Evolutionary conservation across 345 rosid species (phyloP), one percentile per base, ranked within the genome.

Genomic region (Citropsis articulata): DNA sequence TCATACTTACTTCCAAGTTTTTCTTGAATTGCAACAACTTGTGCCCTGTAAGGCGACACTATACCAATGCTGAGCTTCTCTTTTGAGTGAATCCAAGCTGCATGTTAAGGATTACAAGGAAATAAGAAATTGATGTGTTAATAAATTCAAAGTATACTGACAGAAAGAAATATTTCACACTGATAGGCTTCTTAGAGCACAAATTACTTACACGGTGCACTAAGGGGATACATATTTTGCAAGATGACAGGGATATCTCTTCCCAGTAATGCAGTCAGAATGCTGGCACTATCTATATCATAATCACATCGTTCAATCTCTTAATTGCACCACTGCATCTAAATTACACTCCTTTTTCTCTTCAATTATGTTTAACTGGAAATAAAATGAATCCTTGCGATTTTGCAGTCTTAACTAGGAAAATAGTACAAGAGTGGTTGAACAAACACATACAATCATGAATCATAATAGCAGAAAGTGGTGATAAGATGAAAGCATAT

Each of bases 31-130:
- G 83, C 88, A 9, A 27, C 73, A 48, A 86, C 82, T 71, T 88
- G 89, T 28, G 84, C 87, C 36, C 9, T 48, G 30, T 88, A 88
- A 9, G 91, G 88, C 19, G 91, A 83, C 66, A 86, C 73, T 53
- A 88, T 72, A 38, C 88, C 91, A 36, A 86, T 27, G 13, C 79
- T 81, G 38, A 86, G 78, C 59, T 63, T 56, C 86, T 82, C 24
- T 27, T 67, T 79, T 36, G 82, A 79, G 73, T 30, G 75, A 36
- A 16, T 13, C 84, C 86, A 83, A 31, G 60, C 91, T 88, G 83
- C 48, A 72, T 25, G 57, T 35, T 61, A 5, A 9, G 36, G 2
- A 40, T 7, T 28, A 61, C 14, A 19, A 50, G 25, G 33, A 40
- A 1, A 31, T 60, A 10, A 42, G 50, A 50, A 50, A 16, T 10